Base-by-base conservation (phyloP, 2,329 filamentous ascomycete species). In the Colletotrichum euphorbiae region DNA sequence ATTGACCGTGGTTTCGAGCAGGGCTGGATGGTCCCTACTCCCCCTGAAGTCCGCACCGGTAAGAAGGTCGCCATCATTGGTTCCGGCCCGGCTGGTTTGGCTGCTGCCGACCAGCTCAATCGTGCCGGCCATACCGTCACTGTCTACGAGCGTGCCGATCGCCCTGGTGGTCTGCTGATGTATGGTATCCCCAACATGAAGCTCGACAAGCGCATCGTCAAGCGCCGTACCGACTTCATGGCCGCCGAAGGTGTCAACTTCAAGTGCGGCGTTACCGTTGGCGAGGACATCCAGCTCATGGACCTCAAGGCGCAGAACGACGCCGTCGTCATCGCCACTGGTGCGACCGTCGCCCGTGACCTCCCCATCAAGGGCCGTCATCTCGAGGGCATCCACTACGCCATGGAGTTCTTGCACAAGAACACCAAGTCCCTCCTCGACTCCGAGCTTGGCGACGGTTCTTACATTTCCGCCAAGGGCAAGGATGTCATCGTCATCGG, bases 141-240 rank as follows among this genome's bases (percentile, higher is more conserved):
- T 12, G 89, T 98, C 17, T 98, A 96, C 76, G 95, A 98, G 86
- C 93, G 95, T 72, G 89, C 94, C 69, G 95, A 98, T 77, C 93
- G 95, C 72, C 84, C 91, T 66, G 95, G 95, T 81, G 95, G 95
- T 80, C 86, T 98, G 62, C 88, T 98, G 75, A 98, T 98, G 95
- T 98, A 98, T 77, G 95, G 95, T 73, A 98, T 98, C 73, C 95
- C 95, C 73, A 98, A 98, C 85, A 98, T 98, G 95, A 98, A 98
- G 85, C 91, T 98, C 46, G 95, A 98, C 84, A 98, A 98, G 87
- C 93, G 93, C 77, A 90, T 98, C 71, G 95, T 98, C 69, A 95
- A 98, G 85, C 92, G 95, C 59, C 92, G 95, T 79, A 94, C 96
- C 55, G 93, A 98, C 80, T 94, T 98, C 81, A 95, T 98, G 93